Conservation (phyloP, 2,329 filamentous ascomycete genomes). For the Colletotrichum lini region DNA sequence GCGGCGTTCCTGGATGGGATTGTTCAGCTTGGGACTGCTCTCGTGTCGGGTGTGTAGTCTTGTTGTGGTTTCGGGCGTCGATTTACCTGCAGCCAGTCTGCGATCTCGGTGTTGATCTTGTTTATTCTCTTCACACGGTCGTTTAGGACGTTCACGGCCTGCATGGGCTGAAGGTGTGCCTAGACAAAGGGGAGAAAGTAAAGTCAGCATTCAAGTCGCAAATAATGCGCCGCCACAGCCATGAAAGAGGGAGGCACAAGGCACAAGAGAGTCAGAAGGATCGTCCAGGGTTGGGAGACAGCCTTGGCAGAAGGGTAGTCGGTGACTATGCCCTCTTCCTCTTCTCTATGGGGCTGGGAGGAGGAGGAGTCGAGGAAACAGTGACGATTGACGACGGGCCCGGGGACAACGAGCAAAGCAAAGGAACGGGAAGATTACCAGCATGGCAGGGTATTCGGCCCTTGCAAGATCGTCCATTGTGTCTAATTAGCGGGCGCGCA, state of each 20-base stretch:
- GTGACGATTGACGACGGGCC: conserved; percentile 9
- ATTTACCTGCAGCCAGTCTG: conserved; percentile 94
- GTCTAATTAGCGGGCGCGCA: conserved; percentile 42
- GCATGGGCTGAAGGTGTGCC: conserved; percentile 84
- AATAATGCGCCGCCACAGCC: conserved; percentile 34
- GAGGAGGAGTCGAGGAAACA: conserved; percentile 5
- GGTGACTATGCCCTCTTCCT: conserved; percentile 4
- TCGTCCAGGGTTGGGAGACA: background rate
- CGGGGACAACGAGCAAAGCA: background rate
- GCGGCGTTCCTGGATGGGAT: conserved; percentile 81
- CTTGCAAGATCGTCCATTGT: conserved; percentile 84
- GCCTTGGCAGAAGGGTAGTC: background rate
- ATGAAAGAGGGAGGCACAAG: background rate
- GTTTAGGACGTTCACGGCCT: conserved; percentile 85
- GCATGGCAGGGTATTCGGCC: conserved; percentile 92
- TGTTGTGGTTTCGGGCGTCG: conserved; percentile 10
- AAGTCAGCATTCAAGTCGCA: conserved; percentile 42
- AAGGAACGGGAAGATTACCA: conserved; percentile 71
- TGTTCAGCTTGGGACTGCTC: conserved; percentile 32
- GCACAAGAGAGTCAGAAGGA: background rate
- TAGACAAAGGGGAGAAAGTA: conserved; percentile 54
- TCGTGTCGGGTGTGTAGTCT: conserved; percentile 20
- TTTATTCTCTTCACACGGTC: conserved; percentile 91
- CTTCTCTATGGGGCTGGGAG: background rate
- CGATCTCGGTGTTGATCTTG: conserved; percentile 90